phyloP scores from a whole-genome alignment of 1,284 basidiomycete species.

The Phylloporus sp. region DNA sequence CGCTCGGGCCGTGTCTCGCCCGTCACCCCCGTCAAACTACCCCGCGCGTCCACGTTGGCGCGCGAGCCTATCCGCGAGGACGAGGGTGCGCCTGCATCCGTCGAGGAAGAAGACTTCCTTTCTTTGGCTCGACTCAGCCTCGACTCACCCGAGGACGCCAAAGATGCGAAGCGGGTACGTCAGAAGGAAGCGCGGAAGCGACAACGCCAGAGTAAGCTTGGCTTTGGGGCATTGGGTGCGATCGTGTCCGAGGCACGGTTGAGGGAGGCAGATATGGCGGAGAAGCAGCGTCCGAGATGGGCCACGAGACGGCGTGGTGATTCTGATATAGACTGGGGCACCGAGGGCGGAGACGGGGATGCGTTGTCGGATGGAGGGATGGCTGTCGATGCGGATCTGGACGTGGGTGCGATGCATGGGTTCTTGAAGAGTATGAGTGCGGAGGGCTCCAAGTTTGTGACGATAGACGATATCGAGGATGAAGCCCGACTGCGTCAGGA shows the following conservation, averaged over 20 bases:
- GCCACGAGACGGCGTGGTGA: slow-evolving; percentile 66
- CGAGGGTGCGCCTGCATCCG: not conserved
- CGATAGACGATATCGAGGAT: slow-evolving; percentile 75
- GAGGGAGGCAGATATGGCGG: slow-evolving; percentile 42
- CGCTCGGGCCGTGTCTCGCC: slow-evolving; percentile 36
- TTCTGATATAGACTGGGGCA: slow-evolving; percentile 79
- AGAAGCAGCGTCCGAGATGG: slow-evolving; percentile 49
- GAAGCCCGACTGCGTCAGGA: slow-evolving; percentile 58
- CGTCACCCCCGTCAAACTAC: slow-evolving; percentile 21
- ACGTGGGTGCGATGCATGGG: slow-evolving; percentile 57
- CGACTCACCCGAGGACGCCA: not conserved
- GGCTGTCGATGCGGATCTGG: slow-evolving; percentile 64
- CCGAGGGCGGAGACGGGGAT: slow-evolving; percentile 45
- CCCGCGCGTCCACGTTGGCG: slow-evolving; percentile 43
- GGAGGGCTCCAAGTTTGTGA: slow-evolving; percentile 57
- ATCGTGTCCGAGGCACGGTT: slow-evolving; percentile 63
- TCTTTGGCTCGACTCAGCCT: slow-evolving; percentile 25
- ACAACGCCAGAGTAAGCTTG: slow-evolving; percentile 29
- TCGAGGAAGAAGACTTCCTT: not conserved
- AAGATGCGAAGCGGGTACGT: slow-evolving; percentile 28
- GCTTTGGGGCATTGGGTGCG: slow-evolving; percentile 63
- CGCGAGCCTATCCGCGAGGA: slow-evolving; percentile 28
- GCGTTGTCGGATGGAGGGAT: slow-evolving; percentile 55
- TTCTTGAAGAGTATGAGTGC: slow-evolving; percentile 63
- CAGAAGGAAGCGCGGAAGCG: slow-evolving; percentile 41